A percentile compares a stretch with the other conserved stretches of the same genome.
These are phyloP conservation scores for Populus tomentosa DNA, from an alignment of 441 rosid genomes.

Conservation along the genomic window DNA sequence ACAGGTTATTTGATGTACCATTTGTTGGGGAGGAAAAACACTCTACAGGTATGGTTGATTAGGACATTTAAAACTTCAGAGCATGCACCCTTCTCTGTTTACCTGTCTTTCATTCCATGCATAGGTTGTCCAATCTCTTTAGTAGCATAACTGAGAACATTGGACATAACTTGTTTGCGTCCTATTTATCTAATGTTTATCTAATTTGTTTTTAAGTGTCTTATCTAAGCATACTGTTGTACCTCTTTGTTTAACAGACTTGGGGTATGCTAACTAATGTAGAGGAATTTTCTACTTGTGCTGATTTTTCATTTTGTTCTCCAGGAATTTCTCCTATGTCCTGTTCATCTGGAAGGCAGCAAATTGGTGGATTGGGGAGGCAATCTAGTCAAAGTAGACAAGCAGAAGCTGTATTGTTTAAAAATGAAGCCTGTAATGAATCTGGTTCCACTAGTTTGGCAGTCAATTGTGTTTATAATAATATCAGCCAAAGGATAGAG, in stretches of 20 bases:
- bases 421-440: constrained; percentile 43
- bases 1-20: constrained; percentile 76
- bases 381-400: constrained; percentile 41
- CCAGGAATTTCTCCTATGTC: constrained; percentile 53
- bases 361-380: constrained; percentile 38
- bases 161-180: background rate
- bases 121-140: background rate
- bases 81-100: background rate
- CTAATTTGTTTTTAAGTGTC: background rate
- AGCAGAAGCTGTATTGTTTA: constrained; percentile 40
- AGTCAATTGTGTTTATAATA: constrained; percentile 22
- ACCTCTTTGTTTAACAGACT: background rate
- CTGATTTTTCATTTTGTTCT: constrained; percentile 17
- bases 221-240: background rate
- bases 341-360: constrained; percentile 36
- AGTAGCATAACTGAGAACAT: background rate
- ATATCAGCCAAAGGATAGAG: constrained; percentile 56
- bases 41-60: constrained; percentile 52
- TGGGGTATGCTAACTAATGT: background rate
- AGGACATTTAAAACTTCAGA: constrained; percentile 6
- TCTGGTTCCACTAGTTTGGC: constrained; percentile 36
- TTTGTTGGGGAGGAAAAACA: constrained; percentile 61
- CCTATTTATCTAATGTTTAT: background rate
- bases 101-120: background rate
- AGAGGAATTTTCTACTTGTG: background rate